phyloP scores from a whole-genome alignment of 495 filamentous ascomycete species.

The Talaromyces proteolyticus region DNA sequence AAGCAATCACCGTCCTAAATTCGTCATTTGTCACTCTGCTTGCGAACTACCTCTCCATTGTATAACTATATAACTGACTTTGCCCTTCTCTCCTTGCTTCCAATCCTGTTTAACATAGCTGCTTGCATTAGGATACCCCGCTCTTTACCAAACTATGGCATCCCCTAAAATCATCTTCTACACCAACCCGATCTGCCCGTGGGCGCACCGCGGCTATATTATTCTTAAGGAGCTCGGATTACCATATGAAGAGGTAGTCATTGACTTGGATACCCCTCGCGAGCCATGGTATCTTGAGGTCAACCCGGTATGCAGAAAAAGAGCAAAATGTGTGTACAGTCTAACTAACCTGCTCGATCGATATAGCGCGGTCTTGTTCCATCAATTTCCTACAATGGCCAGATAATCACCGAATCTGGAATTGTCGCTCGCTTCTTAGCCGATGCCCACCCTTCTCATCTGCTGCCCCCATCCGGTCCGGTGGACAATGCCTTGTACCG shows the following conservation, averaged over 20 bases:
- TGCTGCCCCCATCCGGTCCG: slow-evolving; percentile 30
- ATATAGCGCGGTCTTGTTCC: slow-evolving; percentile 77
- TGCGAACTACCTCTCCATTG: too few relatives aligned
- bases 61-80: too few relatives aligned
- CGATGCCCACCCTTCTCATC: slow-evolving; percentile 46
- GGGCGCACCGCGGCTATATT: slow-evolving; percentile 78
- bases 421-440: slow-evolving; percentile 75
- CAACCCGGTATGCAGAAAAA: slow-evolving; percentile 56
- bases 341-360: slow-evolving; percentile 3
- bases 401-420: slow-evolving; percentile 68
- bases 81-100: too few relatives aligned
- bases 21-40: too few relatives aligned
- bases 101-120: too few relatives aligned
- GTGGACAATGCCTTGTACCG: slow-evolving; percentile 46
- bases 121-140: too few relatives aligned
- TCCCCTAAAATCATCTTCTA: slow-evolving; percentile 55
- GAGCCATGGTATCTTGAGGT: slow-evolving; percentile 80
- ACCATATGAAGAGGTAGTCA: slow-evolving; percentile 72
- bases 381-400: slow-evolving; percentile 59
- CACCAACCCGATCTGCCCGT: slow-evolving; percentile 74
- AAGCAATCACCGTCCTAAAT: too few relatives aligned
- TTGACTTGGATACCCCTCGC: slow-evolving; percentile 67
- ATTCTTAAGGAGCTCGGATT: slow-evolving; percentile 66
- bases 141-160: too few relatives aligned
- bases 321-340: too few relatives aligned